Evolutionary conservation across 306 rosid species (phyloP).

Genomic region (Quercus wislizeni): DNA sequence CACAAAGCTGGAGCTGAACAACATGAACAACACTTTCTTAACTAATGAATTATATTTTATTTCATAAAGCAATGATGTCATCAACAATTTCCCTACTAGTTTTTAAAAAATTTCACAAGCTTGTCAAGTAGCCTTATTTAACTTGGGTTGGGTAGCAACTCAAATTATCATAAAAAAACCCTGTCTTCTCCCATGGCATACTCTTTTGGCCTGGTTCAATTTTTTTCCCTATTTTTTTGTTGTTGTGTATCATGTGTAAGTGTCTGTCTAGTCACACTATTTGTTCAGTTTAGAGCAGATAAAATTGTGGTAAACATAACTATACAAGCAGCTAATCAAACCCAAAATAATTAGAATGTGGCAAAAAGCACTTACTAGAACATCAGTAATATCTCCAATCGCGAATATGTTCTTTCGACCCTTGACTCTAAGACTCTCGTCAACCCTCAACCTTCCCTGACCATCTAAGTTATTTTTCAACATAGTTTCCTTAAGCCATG

Average conservation of each 20-base stretch:
- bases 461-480: slow-evolving; percentile 44
- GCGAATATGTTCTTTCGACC: slow-evolving; percentile 61
- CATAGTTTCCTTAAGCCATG: slow-evolving; percentile 64
- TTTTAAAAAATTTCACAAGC: not conserved
- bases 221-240: not conserved
- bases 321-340: not conserved
- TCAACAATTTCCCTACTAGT: not conserved
- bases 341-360: not conserved
- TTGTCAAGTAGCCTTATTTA: not conserved
- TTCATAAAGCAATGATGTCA: not conserved
- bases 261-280: not conserved
- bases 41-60: not conserved
- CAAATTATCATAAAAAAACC: not conserved
- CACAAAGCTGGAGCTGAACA: not conserved
- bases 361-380: slow-evolving; percentile 50
- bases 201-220: not conserved
- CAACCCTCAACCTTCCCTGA: slow-evolving; percentile 66
- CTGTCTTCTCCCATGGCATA: not conserved
- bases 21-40: not conserved
- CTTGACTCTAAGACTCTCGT: slow-evolving; percentile 52
- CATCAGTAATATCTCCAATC: slow-evolving; percentile 74
- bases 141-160: not conserved
- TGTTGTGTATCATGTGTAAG: not conserved
- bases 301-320: not conserved
- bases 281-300: not conserved